Percentiles rank a stretch among this genome's conserved stretches.
Evolutionary conservation across 352 stramenopile species (phyloP).

Genomic region (Elongisporangium anandrum): DNA sequence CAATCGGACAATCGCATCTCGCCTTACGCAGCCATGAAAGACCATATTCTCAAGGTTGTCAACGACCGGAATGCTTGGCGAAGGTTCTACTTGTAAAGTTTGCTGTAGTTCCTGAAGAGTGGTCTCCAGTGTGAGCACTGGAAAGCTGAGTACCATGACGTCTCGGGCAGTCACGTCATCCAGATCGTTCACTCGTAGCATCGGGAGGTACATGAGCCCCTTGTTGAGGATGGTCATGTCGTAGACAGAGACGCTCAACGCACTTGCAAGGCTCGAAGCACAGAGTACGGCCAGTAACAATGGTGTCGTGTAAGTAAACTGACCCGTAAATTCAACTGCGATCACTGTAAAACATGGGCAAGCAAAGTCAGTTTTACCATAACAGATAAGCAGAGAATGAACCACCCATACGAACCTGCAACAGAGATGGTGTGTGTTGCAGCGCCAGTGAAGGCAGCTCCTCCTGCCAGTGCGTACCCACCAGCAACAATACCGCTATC

Average conservation of each 20-base stretch:
- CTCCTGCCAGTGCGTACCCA: constrained; percentile 65
- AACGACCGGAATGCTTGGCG: constrained; percentile 34
- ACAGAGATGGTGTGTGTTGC: constrained; percentile 68
- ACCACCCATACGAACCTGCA: constrained; percentile 25
- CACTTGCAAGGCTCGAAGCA: constrained; percentile 39
- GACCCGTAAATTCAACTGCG: constrained; percentile 61
- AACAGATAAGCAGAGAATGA: too few relatives aligned
- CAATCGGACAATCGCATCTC: constrained; percentile 14
- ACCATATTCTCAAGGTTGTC: constrained; percentile 28
- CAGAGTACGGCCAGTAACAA: constrained; percentile 49
- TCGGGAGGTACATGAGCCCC: constrained; percentile 47
- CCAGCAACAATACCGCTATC: constrained; percentile 33
- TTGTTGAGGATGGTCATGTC: constrained; percentile 56
- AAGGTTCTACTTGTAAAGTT: constrained; percentile 15
- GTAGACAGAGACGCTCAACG: constrained; percentile 56
- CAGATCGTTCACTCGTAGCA: constrained; percentile 43
- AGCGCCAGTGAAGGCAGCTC: constrained; percentile 48
- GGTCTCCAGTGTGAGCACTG: constrained; percentile 36
- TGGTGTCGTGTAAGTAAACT: constrained; percentile 66
- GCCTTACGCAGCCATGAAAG: constrained; percentile 42
- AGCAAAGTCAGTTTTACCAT: background rate
- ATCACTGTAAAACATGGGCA: constrained; percentile 30
- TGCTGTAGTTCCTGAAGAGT: constrained; percentile 17
- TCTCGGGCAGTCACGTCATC: constrained; percentile 39
- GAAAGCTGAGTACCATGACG: constrained; percentile 45